Percentiles rank a stretch among this genome's conserved stretches.
Conservation (phyloP, 192 early-diverging fungal species). For the Pecoramyces ruminantium region DNA sequence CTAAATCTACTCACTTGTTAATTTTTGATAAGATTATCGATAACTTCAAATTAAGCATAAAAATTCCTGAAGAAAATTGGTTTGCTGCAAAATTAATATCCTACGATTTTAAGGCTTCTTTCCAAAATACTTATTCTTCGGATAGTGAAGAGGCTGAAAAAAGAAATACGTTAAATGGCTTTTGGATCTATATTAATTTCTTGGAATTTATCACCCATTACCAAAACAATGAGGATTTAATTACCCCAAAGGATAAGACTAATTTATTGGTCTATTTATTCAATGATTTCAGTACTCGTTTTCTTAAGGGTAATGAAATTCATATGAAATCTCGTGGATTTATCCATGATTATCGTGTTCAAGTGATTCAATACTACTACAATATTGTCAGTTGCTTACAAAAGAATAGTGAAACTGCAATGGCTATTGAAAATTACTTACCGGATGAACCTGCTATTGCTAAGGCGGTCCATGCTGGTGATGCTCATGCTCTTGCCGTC, state of each 20-base stretch:
- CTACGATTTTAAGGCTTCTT: slow-evolving; percentile 42
- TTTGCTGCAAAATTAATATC: slow-evolving; percentile 67
- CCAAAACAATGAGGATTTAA: slow-evolving; percentile 5
- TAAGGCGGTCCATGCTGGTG: no score
- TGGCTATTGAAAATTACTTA: no score
- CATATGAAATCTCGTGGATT: slow-evolving; percentile 51
- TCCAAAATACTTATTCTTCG: slow-evolving; percentile 13
- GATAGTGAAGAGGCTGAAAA: slow-evolving; percentile 41
- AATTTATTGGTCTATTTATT: slow-evolving; percentile 60
- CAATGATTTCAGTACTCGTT: slow-evolving; percentile 49
- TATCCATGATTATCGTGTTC: slow-evolving; percentile 17
- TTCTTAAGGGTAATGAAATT: slow-evolving; percentile 66
- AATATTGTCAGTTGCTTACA: no score
- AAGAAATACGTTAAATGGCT: slow-evolving; percentile 49
- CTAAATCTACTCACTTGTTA: no score
- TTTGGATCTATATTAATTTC: slow-evolving; percentile 38
- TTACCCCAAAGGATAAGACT: slow-evolving; percentile 15
- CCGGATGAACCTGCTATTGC: no score
- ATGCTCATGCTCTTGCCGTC: no score
- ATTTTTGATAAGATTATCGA: slow-evolving; percentile 2
- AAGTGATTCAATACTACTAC: neutral
- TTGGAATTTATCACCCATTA: slow-evolving; percentile 14
- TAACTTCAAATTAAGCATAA: slow-evolving; percentile 61
- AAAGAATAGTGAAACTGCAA: no score
- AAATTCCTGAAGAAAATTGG: slow-evolving; percentile 72